phyloP scores from a whole-genome alignment of 208 protist genomes.

The Borovskyia barvae region DNA sequence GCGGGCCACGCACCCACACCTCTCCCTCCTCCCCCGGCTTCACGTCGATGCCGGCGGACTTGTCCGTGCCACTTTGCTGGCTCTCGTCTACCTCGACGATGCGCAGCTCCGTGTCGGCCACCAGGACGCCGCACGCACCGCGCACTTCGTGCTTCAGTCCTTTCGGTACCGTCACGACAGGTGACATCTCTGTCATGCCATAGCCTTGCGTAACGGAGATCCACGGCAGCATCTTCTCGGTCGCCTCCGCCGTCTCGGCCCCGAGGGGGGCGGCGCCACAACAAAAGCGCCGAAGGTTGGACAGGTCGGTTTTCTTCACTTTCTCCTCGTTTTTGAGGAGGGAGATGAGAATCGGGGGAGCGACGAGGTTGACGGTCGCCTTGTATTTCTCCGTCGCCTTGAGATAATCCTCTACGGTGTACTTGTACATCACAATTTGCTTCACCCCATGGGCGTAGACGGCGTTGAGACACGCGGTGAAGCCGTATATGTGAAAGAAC shows the following conservation, averaged over 20 bases:
- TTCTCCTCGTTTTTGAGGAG: conserved; percentile 63
- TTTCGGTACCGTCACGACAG: conserved; percentile 22
- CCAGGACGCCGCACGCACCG: conserved; percentile 14
- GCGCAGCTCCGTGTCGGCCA: conserved; percentile 39
- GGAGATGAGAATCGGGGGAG: conserved; percentile 68
- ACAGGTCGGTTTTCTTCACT: conserved; percentile 29
- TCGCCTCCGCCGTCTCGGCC: conserved; percentile 12
- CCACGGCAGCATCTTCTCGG: conserved; percentile 28
- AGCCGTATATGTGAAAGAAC: conserved; percentile 85
- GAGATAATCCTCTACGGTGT: conserved; percentile 45
- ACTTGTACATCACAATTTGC: conserved; percentile 56
- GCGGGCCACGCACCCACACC: conserved; percentile 63
- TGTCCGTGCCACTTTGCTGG: conserved; percentile 40
- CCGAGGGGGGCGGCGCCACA: conserved; percentile 63
- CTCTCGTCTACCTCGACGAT: conserved; percentile 33
- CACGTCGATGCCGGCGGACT: conserved; percentile 20
- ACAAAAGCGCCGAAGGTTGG: conserved; percentile 27
- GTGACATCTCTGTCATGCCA: conserved; percentile 81
- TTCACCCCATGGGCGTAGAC: conserved; percentile 21
- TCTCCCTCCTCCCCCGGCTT: conserved; percentile 49
- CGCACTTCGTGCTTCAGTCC: not conserved
- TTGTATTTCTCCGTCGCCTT: conserved; percentile 46
- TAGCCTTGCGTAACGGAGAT: conserved; percentile 55
- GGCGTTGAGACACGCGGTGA: conserved; percentile 42
- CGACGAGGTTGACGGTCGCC: conserved; percentile 55